Conservation (phyloP, 371 early-diverging fungal genomes). For the Basidiobolus meristosporus region DNA sequence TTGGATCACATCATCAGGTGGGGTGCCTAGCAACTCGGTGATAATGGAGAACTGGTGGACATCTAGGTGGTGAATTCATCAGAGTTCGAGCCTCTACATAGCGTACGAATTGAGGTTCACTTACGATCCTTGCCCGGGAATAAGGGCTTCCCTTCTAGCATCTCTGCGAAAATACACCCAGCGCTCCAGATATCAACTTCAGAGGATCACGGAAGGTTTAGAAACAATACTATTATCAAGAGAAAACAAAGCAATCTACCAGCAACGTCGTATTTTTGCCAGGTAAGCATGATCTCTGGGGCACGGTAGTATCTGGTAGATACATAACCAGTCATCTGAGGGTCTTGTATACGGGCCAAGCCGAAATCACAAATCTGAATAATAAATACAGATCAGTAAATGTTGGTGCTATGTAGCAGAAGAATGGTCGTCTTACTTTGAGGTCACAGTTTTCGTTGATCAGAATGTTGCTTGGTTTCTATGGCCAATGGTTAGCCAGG, state of each 20-base stretch:
- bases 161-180: constrained; percentile 98
- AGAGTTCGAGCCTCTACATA: too few species aligned
- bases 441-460: constrained; percentile 92
- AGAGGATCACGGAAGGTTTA: too few species aligned
- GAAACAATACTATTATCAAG: too few species aligned
- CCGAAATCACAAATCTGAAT: constrained; percentile 96
- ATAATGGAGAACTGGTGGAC: constrained; percentile 90
- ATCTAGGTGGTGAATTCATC: constrained; percentile 19
- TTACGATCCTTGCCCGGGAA: constrained; percentile 93
- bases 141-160: constrained; percentile 86
- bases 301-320: constrained; percentile 97
- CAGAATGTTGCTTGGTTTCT: constrained; percentile 90
- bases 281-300: constrained; percentile 96
- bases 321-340: constrained; percentile 91
- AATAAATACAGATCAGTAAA: not conserved
- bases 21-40: constrained; percentile 82
- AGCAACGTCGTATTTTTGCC: constrained; percentile 91
- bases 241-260: too few species aligned
- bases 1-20: constrained; percentile 80
- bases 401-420: not conserved
- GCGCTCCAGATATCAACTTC: constrained; percentile 99
- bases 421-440: constrained; percentile 24
- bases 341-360: constrained; percentile 81
- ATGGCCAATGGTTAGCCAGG: not conserved
- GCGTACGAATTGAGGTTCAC: constrained; percentile 11